Conservation (phyloP, 148 eudicot genomes). For the Vaccinium macrocarpon region DNA sequence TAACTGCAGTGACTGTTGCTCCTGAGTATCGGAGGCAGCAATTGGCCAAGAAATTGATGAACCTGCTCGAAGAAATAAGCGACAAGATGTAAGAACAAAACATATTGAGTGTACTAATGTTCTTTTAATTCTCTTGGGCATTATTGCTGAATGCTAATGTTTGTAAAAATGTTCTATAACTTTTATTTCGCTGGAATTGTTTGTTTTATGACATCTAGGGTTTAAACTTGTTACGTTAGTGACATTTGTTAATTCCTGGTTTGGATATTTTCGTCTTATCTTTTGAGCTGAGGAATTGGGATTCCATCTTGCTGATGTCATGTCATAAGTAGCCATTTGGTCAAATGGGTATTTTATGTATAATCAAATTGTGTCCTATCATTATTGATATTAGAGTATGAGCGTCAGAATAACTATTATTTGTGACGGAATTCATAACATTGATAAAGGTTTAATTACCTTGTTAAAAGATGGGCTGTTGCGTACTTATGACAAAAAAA, state of each 20-base stretch:
- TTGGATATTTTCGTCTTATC: neutral
- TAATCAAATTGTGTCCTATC: neutral
- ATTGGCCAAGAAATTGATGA: conserved; percentile 89
- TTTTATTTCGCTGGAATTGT: neutral
- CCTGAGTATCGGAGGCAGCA: conserved; percentile 95
- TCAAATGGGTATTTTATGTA: neutral
- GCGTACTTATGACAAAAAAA: too few relatives aligned
- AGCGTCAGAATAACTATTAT: neutral
- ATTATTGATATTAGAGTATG: neutral
- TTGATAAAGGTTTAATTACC: neutral
- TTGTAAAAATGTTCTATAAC: neutral
- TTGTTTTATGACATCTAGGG: neutral
- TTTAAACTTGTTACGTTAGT: neutral
- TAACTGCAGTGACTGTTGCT: conserved; percentile 92
- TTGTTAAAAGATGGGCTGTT: neutral
- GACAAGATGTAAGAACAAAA: conserved; percentile 71
- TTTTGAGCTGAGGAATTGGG: neutral
- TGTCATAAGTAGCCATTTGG: neutral
- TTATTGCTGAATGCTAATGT: neutral
- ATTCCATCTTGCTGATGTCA: neutral
- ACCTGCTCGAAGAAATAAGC: conserved; percentile 82
- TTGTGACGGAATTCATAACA: neutral
- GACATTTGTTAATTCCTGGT: neutral
- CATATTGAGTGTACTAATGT: neutral
- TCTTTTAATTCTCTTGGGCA: neutral